Evolutionary conservation across 2,329 filamentous ascomycete species (phyloP), one percentile per base, ranked within the genome.

Genomic region (Aspergillus vadensis): DNA sequence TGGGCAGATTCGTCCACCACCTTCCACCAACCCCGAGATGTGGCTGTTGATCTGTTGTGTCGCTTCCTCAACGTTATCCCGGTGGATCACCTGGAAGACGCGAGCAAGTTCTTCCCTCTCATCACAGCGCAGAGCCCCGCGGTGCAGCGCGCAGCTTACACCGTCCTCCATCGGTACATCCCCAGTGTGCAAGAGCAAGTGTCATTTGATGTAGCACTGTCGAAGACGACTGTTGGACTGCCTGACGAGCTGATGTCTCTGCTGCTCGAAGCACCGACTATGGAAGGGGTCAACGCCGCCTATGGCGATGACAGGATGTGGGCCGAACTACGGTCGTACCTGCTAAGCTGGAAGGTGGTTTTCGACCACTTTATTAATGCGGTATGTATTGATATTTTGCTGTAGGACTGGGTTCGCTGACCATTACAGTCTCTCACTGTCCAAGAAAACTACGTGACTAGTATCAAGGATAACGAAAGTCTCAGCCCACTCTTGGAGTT

Each of bases 271-370:
- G 83, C 90, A 0, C 91, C 94, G 0, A 88, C 87, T 0, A 80
- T 91, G 2, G 85, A 89, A n/a, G 81, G 82, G 12, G 85, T 92
- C 49, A 81, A 84, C 0, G 86, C 90, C 50, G 84, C 88, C 8
- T 80, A 84, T 38, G 86, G 92, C 21, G 83, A 87, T 5, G 81
- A 85, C 15, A 79, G 73, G 36, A 90, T 93, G 68, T 92, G 92
- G 10, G 79, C 86, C 0, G 72, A 85, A 0, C 81, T 97, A 51
- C 86, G 92, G 55, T 87, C 88, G 9, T 99, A 97, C 70, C 82
- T 99, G 2, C 81, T 97, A 27, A 90, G 91, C 10, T 99, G 95
- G 95, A 86, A 91, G 64, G 82, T 98, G 1, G 83, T 97, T 0
- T 98, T 96, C 71, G 92, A 96, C 67, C 89, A 94, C 48, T 96